Percentiles rank a stretch among this genome's conserved stretches.
These are phyloP conservation scores for Exophiala calicioides DNA, from an alignment of 2,329 filamentous ascomycete genomes.

Conservation along the genomic window DNA sequence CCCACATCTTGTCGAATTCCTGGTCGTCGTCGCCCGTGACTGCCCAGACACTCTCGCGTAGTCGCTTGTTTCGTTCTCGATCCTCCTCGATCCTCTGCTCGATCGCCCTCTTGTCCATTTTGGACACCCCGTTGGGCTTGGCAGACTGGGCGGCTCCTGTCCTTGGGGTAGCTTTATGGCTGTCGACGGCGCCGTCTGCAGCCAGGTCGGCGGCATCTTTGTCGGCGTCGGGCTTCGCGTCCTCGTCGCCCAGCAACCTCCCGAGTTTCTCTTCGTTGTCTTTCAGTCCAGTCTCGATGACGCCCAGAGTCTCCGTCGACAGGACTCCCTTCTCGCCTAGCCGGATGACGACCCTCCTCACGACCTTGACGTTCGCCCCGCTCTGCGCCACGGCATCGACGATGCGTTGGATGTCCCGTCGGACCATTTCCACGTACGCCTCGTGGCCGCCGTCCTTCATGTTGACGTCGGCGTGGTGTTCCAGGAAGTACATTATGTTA, in stretches of 20 bases:
- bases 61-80: slow-evolving; percentile 86
- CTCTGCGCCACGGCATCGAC: slow-evolving; percentile 89
- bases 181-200: slow-evolving; percentile 39
- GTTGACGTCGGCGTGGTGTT: slow-evolving; percentile 87
- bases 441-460: slow-evolving; percentile 68
- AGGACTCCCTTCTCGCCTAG: slow-evolving; percentile 72
- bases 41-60: slow-evolving; percentile 92
- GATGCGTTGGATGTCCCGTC: slow-evolving; percentile 85
- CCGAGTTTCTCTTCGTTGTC: slow-evolving; percentile 69
- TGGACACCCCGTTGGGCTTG: slow-evolving; percentile 44
- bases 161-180: slow-evolving; percentile 30
- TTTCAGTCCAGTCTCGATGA: slow-evolving; percentile 81
- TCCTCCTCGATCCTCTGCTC: slow-evolving; percentile 98
- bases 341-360: slow-evolving; percentile 74
- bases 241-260: slow-evolving; percentile 54
- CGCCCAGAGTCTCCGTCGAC: slow-evolving; percentile 69
- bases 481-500: slow-evolving; percentile 99
- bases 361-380: slow-evolving; percentile 90
- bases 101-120: slow-evolving; percentile 81
- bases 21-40: slow-evolving; percentile 65
- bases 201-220: slow-evolving; percentile 12
- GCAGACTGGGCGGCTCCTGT: slow-evolving; percentile 12
- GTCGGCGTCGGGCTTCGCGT: slow-evolving; percentile 34
- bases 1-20: slow-evolving; percentile 81
- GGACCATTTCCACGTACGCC: slow-evolving; percentile 90